These are phyloP conservation scores for Saccharomycopsis oosterbeekiorum DNA, from an alignment of 805 yeast genomes.

Conservation along the genomic window DNA sequence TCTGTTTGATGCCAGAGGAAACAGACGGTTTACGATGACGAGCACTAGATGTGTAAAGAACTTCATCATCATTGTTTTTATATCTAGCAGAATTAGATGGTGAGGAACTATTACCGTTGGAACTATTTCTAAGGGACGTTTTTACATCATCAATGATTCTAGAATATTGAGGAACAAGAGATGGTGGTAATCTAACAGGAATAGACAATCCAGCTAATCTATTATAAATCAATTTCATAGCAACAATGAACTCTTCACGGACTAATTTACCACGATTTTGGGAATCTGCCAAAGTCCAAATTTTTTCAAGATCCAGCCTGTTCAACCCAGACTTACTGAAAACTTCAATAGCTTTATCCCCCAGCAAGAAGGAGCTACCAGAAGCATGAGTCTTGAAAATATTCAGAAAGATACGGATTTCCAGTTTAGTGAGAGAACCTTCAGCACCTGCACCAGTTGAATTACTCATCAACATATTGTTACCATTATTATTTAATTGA, in stretches of 20 bases:
- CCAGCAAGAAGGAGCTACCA: conserved; percentile 57
- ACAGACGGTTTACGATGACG: conserved; percentile 37
- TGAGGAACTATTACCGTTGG: not conserved
- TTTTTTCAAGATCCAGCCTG: conserved; percentile 75
- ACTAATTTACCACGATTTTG: conserved; percentile 76
- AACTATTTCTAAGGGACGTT: conserved; percentile 33
- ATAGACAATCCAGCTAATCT: conserved; percentile 80
- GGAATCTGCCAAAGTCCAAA: conserved; percentile 84
- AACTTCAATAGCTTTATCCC: conserved; percentile 72
- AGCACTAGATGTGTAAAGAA: conserved; percentile 62
- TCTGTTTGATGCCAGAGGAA: conserved; percentile 15
- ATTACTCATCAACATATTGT: conserved; percentile 20
- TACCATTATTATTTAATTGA: conserved; percentile 23
- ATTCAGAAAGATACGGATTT: conserved; percentile 51
- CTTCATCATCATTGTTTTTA: conserved; percentile 65
- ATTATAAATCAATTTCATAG: conserved; percentile 94
- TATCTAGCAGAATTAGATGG: conserved; percentile 32
- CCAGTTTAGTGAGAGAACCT: conserved; percentile 67
- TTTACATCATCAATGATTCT: conserved; percentile 67
- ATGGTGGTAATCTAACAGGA: conserved; percentile 78
- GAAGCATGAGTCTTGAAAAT: conserved; percentile 48
- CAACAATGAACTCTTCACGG: conserved; percentile 87
- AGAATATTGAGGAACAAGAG: conserved; percentile 79
- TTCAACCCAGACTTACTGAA: conserved; percentile 86
- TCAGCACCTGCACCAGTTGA: conserved; percentile 34